Conservation (phyloP, 2,329 filamentous ascomycete genomes). For the Cordyceps cateniannulata region DNA sequence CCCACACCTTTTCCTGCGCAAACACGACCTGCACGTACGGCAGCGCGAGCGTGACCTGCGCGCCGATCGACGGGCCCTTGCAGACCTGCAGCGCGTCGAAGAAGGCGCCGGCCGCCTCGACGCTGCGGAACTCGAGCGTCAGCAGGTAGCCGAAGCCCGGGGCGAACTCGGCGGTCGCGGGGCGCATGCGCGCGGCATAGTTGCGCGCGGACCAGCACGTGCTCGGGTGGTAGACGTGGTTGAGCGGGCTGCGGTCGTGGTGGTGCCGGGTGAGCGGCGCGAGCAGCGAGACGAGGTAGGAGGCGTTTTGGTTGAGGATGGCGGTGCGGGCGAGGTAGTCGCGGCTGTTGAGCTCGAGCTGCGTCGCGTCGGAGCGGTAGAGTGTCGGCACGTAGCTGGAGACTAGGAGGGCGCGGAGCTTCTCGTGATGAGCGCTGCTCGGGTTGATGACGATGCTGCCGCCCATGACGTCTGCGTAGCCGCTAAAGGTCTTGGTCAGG, state of each 20-base stretch:
- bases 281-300: slow-evolving; percentile 33
- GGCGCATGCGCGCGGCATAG: slow-evolving; percentile 27
- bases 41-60: slow-evolving; percentile 42
- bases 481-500: slow-evolving; percentile 54
- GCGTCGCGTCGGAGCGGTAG: slow-evolving; percentile 32
- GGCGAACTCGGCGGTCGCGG: slow-evolving; percentile 34
- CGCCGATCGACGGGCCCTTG: slow-evolving; percentile 46
- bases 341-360: slow-evolving; percentile 38
- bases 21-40: slow-evolving; percentile 41
- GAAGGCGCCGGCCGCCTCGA: slow-evolving; percentile 29
- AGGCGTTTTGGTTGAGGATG: slow-evolving; percentile 37
- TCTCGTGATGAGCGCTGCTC: slow-evolving; percentile 31
- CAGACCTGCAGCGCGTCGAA: slow-evolving; percentile 35
- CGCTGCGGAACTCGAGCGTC: slow-evolving; percentile 41
- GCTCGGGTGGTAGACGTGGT: slow-evolving; percentile 38
- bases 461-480: slow-evolving; percentile 48
- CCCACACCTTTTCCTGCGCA: slow-evolving; percentile 30
- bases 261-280: slow-evolving; percentile 15
- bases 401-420: slow-evolving; percentile 27
- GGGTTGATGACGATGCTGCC: slow-evolving; percentile 46
- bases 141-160: slow-evolving; percentile 52
- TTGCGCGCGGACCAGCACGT: slow-evolving; percentile 18
- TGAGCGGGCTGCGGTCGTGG: slow-evolving; percentile 29
- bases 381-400: not conserved
- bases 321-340: slow-evolving; percentile 35